Evolutionary conservation across 352 stramenopile genomes (phyloP), one percentile per base, ranked within the genome.

Genomic region (Phytophthora quininea): DNA sequence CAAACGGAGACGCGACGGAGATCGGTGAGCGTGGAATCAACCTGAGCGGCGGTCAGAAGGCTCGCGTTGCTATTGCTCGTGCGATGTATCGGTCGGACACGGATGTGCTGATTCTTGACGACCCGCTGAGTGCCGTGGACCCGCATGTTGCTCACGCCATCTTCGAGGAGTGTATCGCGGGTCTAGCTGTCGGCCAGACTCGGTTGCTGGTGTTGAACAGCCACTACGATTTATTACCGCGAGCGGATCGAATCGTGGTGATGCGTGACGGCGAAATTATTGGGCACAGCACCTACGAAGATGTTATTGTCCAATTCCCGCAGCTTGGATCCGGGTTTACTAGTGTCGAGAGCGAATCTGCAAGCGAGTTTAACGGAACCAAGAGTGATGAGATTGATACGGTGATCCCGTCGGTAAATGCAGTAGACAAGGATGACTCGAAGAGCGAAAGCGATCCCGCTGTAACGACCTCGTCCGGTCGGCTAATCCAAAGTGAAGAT

Each of bases 31-130:
- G 75, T 24, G 81, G 81, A 2, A 82, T 87, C 48, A 82, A 77
- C 40, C 60, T 90, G 10, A 83, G 73, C 19, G 81, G 81, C 14
- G 81, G 81, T 0, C 81, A 90, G 55, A 86, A 88, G 64, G 69
- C 76, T 32, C 81, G 93, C 29, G 80, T 98, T 11, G 78, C 80
- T 1, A 74, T 98, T 6, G 96, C 96, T 5, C 74, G 96, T 10
- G 91, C 85, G 2, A 84, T 98, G 35, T 98, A 98, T 74, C 77
- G 54, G 89, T 57, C 82, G 10, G 60, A 82, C 35, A 81, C 85
- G 1, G 92, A 99, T 64, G 70, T 98, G 19, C 86, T 96, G 61
- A 64, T 99, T 11, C 74, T 99, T 8, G 97, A 99, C 66, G 96
- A 99, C 62, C 86, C 92, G 14, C 66, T 99, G 9, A 91, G 82